Conservation (phyloP, 164 flowering plant genomes). For the Aristolochia californica region DNA sequence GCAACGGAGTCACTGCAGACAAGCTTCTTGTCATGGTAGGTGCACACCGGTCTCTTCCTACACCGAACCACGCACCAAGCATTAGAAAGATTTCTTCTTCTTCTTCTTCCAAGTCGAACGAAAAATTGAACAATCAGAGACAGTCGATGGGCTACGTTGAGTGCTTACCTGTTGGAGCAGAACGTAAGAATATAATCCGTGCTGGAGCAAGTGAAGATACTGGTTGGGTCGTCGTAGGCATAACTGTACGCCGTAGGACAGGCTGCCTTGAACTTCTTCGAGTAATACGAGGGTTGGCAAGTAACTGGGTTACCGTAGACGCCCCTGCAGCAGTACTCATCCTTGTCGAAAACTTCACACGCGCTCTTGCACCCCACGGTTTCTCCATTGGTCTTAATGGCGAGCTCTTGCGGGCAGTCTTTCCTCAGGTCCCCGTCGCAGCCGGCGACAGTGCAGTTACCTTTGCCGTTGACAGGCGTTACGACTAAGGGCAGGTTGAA, state of each 20-base stretch:
- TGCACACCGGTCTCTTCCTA: constrained; percentile 66
- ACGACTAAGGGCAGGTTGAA: constrained; percentile 63
- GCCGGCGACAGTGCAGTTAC: constrained; percentile 69
- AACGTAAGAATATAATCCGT: constrained; percentile 64
- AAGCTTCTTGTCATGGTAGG: constrained; percentile 54
- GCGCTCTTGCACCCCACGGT: constrained; percentile 69
- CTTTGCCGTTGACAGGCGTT: constrained; percentile 50
- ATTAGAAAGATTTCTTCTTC: no score
- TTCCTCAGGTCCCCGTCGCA: constrained; percentile 55
- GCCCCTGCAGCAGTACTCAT: constrained; percentile 81
- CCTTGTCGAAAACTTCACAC: constrained; percentile 75
- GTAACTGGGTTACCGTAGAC: constrained; percentile 40
- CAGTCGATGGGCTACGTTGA: no score
- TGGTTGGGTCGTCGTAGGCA: constrained; percentile 86
- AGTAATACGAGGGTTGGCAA: constrained; percentile 63
- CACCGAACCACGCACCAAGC: no score
- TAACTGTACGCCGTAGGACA: constrained; percentile 86
- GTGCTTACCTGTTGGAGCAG: constrained; percentile 68
- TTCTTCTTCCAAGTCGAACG: no score
- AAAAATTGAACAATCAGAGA: no score
- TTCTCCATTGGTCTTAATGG: constrained; percentile 36
- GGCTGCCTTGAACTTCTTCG: constrained; percentile 63
- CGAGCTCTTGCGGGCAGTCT: constrained; percentile 65
- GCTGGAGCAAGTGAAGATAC: constrained; percentile 65
- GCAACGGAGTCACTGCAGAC: constrained; percentile 45